Evolutionary conservation across 116 monocot species (phyloP), one percentile per base, ranked within the genome.

Genomic region (Papilionanthe hybrid): DNA sequence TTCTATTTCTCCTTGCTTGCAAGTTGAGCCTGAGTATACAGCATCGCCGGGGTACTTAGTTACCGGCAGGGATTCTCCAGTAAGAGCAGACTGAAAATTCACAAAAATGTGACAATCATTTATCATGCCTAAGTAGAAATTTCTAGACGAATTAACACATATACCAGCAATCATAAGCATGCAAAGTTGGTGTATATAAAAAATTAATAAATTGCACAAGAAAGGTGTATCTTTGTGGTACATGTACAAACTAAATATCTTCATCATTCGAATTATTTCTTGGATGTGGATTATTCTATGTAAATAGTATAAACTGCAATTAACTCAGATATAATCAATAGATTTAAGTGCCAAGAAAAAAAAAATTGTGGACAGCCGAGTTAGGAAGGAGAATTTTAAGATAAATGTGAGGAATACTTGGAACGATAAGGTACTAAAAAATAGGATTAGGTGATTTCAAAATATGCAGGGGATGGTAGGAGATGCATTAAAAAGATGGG

Each of bases 1-100:
- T 49, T 88, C 84, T 79, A 88, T 84, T 83, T 88, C 88, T 71
- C 88, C 88, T 82, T 88, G 88, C 78, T 88, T 88, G 81, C 88
- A 88, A 4, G 88, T 85, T 77, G 88, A 88, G 71, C 88, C 85
- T 0, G 88, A 88, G 81, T 84, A 88, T 18, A 88, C 83, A 27
- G 80, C 88, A 80, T 82, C 79, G 57, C 88, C 88, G 45, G 84
- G 80, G 53, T 85, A 37, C 77, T 87, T 87, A 12, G 87, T 87
- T 56, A 81, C 87, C 11, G 87, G 81, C 11, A 86, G 80, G n/a
- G 86, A 87, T 78, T 87, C 87, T 55, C 88, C 88, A 11, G 88
- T 88, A 55, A 88, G 88, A 42, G 88, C 84, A 78, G 88, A 85
- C 85, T 88, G 84, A 47, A 72, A 84, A 20, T 9, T 67, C 19